A percentile compares a stretch with the other conserved stretches of the same genome.
Evolutionary conservation across 2,329 filamentous ascomycete species (phyloP).

Genomic region (Cladosporium oxysporum): DNA sequence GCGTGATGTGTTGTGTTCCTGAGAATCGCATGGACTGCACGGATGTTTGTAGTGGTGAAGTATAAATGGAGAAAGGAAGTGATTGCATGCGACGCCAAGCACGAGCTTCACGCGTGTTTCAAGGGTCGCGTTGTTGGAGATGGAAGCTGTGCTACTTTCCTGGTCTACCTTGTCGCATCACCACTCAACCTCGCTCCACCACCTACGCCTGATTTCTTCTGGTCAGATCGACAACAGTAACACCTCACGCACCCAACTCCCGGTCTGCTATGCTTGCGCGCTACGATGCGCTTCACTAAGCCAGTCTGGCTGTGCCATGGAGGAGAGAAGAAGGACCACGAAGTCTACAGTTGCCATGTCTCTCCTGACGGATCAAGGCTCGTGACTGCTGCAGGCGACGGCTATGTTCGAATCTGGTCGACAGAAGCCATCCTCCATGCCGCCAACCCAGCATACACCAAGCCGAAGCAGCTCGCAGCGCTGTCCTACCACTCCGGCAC

Average conservation of each 20-base stretch:
- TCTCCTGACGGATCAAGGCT: conserved; percentile 91
- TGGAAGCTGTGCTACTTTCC: not conserved
- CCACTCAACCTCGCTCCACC: not conserved
- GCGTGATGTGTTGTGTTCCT: not conserved
- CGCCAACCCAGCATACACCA: conserved; percentile 67
- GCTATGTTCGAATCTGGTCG: conserved; percentile 96
- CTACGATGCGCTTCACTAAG: conserved; percentile 69
- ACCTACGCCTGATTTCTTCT: not conserved
- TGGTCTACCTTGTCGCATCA: not conserved
- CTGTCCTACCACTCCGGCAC: conserved; percentile 98
- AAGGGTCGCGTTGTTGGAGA: conserved; percentile 1
- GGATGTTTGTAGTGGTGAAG: not conserved
- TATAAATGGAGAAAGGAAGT: not conserved
- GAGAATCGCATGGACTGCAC: not conserved
- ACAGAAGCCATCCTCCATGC: conserved; percentile 89
- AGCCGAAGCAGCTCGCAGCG: conserved; percentile 90
- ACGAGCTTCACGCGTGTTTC: not conserved
- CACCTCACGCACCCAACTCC: not conserved
- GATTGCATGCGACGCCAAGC: conserved; percentile 12
- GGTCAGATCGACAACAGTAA: not conserved
- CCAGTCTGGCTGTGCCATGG: conserved; percentile 94
- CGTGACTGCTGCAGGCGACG: conserved; percentile 94
- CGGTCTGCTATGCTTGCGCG: conserved; percentile 13
- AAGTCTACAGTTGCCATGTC: conserved; percentile 97
- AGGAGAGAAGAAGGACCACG: conserved; percentile 96